Base-by-base conservation (phyloP, 2,329 filamentous ascomycete genomes). In the Cladosporium phlei region DNA sequence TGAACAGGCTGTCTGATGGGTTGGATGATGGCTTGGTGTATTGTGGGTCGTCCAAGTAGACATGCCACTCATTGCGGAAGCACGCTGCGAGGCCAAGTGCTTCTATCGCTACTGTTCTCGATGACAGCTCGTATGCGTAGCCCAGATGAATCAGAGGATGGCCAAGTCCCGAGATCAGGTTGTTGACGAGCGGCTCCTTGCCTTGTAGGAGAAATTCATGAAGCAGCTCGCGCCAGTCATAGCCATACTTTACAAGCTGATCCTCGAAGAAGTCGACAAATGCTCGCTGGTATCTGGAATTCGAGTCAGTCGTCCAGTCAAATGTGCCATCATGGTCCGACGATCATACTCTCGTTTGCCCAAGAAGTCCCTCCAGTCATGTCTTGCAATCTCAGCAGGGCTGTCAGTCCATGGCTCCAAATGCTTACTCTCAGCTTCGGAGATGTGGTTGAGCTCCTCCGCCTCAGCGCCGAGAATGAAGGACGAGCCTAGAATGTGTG, bases 241-340 rank as follows among this genome's bases (percentile, higher is more conserved):
- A 97, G 27, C 80, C 75, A 58, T 83, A 79, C 14, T 72, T 71
- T 3, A 87, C 89, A 22, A 97, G 73, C 59, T 88, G 82, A 64
- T 98, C 93, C 65, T 98, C 93, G 62, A 95, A 97, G 64, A 93
- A 97, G 64, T 98, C 90, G 47, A 98, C 74, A 61, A 84, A 98
- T 1, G 89, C 91, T 50, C 91, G 79, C 67, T 98, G 88, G 61
- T 94, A 96, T 52, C 73, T 80, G 58, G 24, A 44, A 24, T 19
- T 21, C 21, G 7, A 8, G 29, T 50, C 46, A 53, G 49, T 30
- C 5, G 5, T 37, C 1, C 2, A n/a, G 14, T 14, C 27, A 38
- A 12, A 6, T 7, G 10, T 21, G 12, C 12, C n/a, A 35, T 10
- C 11, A 17, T 8, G 8, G 20, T 59, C 11, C 40, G 16, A 60